Conservation (phyloP, 2,329 filamentous ascomycete genomes). For the Sporothrix inflata region DNA sequence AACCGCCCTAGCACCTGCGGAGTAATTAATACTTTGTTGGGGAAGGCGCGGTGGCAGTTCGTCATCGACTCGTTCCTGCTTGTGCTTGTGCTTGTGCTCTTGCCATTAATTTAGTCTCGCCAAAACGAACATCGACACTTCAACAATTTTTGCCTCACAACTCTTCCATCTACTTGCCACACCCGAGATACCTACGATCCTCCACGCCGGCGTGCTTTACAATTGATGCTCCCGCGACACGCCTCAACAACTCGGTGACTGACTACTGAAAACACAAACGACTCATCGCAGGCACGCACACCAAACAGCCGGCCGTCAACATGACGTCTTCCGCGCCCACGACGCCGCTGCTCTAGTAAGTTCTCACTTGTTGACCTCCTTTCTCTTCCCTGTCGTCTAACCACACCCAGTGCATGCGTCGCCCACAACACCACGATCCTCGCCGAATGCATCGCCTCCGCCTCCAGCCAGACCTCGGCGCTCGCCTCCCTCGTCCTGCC, state of each 20-base stretch:
- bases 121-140: not conserved
- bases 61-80: constrained; percentile 13
- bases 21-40: not conserved
- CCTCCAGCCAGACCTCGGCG: constrained; percentile 79
- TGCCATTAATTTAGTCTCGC: not conserved
- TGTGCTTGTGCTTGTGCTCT: not conserved
- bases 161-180: not conserved
- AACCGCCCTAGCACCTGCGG: not conserved
- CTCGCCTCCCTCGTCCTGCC: constrained; percentile 93
- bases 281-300: not conserved
- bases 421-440: constrained; percentile 93
- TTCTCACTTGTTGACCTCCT: constrained; percentile 15
- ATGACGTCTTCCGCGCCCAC: constrained; percentile 25
- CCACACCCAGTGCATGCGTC: constrained; percentile 75
- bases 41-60: not conserved
- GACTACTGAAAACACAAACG: not conserved
- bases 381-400: not conserved
- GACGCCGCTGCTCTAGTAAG: constrained; percentile 34
- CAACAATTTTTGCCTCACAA: constrained; percentile 7
- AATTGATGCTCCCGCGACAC: not conserved
- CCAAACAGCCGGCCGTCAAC: not conserved
- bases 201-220: not conserved
- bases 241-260: not conserved
- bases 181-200: not conserved
- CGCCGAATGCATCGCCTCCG: constrained; percentile 85